phyloP scores from a whole-genome alignment of 1,139 yeast species.

The Candida sojae region DNA sequence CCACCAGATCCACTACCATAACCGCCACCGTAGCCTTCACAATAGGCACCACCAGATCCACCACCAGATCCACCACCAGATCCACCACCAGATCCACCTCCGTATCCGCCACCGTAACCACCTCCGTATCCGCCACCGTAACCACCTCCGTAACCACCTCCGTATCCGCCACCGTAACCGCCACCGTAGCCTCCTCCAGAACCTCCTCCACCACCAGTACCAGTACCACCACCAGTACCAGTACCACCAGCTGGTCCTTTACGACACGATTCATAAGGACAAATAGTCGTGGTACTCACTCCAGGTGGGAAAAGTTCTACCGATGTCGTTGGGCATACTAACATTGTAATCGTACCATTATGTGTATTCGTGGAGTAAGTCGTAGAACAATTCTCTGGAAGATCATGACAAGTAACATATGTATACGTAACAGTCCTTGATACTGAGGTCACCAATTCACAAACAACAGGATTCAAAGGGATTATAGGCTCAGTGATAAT shows the following conservation, averaged over 20 bases:
- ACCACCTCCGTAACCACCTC: neutral
- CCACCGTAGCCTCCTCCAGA: neutral
- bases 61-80: no score
- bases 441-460: neutral
- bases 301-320: slow-evolving; percentile 1
- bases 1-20: no score
- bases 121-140: neutral
- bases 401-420: neutral
- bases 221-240: no score
- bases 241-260: neutral
- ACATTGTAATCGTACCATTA: neutral
- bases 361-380: neutral
- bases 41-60: neutral
- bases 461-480: neutral
- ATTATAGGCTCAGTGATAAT: neutral
- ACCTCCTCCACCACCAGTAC: slow-evolving; percentile 58
- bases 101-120: no score
- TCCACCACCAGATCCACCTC: no score
- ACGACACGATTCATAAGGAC: neutral
- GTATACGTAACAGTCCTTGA: neutral
- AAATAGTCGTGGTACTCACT: neutral
- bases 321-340: neutral
- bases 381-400: neutral
- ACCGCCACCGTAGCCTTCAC: neutral
- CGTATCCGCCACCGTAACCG: neutral